Evolutionary conservation across 352 stramenopile genomes (phyloP).

Genomic region (Phytophthora gonapodyides): DNA sequence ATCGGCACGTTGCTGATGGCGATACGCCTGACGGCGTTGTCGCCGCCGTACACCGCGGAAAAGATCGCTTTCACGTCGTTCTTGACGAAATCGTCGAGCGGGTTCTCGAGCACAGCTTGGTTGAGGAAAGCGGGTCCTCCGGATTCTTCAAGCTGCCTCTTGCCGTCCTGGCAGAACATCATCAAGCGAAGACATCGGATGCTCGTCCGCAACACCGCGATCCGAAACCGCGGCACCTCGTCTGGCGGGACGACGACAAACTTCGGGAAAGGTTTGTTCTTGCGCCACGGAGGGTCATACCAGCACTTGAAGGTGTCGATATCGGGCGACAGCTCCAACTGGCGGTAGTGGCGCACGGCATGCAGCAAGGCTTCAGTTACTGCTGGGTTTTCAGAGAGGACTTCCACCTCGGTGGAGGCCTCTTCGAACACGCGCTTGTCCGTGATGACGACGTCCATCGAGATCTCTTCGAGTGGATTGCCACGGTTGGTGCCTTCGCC

Average conservation of each 20-base stretch:
- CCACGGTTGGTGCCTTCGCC: constrained; percentile 65
- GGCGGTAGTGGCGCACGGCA: constrained; percentile 42
- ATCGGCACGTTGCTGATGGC: constrained; percentile 53
- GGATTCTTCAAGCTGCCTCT: constrained; percentile 44
- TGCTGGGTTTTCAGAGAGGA: constrained; percentile 58
- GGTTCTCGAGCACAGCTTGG: constrained; percentile 53
- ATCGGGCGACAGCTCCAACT: constrained; percentile 56
- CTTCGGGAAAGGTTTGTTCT: constrained; percentile 48
- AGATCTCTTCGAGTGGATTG: constrained; percentile 55
- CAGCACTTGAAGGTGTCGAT: constrained; percentile 53
- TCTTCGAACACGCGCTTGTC: constrained; percentile 63
- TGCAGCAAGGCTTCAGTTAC: constrained; percentile 58
- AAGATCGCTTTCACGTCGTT: constrained; percentile 82
- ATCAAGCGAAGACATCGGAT: constrained; percentile 71
- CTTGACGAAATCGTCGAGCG: constrained; percentile 74
- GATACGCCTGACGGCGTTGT: constrained; percentile 72
- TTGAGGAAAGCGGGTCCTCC: constrained; percentile 56
- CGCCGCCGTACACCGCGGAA: constrained; percentile 62
- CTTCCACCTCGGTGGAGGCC: constrained; percentile 71
- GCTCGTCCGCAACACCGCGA: constrained; percentile 58
- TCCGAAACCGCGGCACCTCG: constrained; percentile 56
- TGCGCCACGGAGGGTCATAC: constrained; percentile 65
- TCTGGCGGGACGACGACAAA: constrained; percentile 49
- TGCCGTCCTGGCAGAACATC: constrained; percentile 59
- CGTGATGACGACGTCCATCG: constrained; percentile 55